phyloP scores from a whole-genome alignment of 176 grass and related monocot genomes.

The Thalia dealbata region DNA sequence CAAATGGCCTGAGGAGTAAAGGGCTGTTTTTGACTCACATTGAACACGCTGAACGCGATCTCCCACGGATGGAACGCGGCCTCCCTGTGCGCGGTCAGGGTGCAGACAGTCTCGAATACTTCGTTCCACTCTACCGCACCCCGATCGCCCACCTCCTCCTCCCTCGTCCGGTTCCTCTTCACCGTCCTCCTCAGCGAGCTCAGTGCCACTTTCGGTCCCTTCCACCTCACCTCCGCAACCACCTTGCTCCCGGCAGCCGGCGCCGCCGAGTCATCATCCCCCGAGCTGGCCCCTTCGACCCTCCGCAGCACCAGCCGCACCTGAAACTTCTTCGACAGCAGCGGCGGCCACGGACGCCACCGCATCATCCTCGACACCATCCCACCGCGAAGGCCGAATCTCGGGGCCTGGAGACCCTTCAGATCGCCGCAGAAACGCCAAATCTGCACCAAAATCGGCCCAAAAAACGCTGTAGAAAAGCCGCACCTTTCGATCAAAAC shows the following conservation, averaged over 20 bases:
- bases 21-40: constrained; percentile 43
- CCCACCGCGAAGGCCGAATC: not conserved
- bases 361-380: constrained; percentile 71
- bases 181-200: constrained; percentile 65
- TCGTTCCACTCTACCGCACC: constrained; percentile 58
- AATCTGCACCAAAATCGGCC: not conserved
- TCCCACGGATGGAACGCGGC: constrained; percentile 69
- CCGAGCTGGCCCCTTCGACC: constrained; percentile 31
- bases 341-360: constrained; percentile 74
- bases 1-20: not conserved
- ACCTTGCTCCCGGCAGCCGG: constrained; percentile 22
- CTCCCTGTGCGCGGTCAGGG: constrained; percentile 56
- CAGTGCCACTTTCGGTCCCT: constrained; percentile 51
- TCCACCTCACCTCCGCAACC: constrained; percentile 57
- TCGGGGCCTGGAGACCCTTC: not conserved
- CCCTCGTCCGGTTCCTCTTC: constrained; percentile 70
- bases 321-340: constrained; percentile 42
- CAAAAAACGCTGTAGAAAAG: not conserved
- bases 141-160: constrained; percentile 36
- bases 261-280: constrained; percentile 14
- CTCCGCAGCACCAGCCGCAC: constrained; percentile 54
- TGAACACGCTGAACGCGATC: constrained; percentile 57
- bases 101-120: constrained; percentile 59
- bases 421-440: not conserved
- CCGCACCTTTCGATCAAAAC: not conserved